phyloP scores from a whole-genome alignment of 2,329 filamentous ascomycete genomes.

The Venturia effusa region DNA sequence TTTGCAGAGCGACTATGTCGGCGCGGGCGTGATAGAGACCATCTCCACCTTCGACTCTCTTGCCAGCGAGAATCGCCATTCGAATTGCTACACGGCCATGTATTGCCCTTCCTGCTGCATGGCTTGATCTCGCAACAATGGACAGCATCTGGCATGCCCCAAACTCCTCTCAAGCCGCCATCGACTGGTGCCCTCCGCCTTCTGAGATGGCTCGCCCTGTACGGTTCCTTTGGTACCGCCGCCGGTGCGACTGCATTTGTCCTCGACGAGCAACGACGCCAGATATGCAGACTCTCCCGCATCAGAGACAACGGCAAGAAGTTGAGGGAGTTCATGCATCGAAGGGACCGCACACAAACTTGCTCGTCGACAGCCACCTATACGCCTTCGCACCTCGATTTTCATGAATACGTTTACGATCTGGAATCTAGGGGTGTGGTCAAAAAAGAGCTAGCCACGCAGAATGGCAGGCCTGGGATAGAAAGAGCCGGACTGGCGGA shows the following conservation, averaged over 20 bases:
- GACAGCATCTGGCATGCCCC: conserved; percentile 3
- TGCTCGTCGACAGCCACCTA: background rate
- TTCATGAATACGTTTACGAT: background rate
- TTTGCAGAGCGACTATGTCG: background rate
- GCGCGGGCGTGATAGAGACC: background rate
- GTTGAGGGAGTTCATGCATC: conserved; percentile 1
- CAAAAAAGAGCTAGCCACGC: background rate
- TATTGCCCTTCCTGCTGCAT: background rate
- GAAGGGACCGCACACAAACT: background rate
- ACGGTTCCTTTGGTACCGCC: conserved; percentile 7
- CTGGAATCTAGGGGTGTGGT: background rate
- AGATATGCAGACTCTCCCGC: conserved; percentile 5
- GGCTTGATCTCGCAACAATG: conserved; percentile 1
- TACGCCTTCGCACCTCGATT: background rate
- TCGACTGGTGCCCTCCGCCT: conserved; percentile 6
- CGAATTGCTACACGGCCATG: background rate
- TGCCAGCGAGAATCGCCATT: no score
- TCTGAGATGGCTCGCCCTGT: conserved; percentile 6
- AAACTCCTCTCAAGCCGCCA: background rate
- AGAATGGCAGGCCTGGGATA: background rate
- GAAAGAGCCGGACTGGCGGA: background rate
- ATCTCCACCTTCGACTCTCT: background rate
- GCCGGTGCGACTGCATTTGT: conserved; percentile 5
- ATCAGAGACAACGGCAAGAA: conserved; percentile 7
- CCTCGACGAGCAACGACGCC: conserved; percentile 8